Evolutionary conservation across 306 rosid genomes (phyloP).

Genomic region (Fagus sylvatica): DNA sequence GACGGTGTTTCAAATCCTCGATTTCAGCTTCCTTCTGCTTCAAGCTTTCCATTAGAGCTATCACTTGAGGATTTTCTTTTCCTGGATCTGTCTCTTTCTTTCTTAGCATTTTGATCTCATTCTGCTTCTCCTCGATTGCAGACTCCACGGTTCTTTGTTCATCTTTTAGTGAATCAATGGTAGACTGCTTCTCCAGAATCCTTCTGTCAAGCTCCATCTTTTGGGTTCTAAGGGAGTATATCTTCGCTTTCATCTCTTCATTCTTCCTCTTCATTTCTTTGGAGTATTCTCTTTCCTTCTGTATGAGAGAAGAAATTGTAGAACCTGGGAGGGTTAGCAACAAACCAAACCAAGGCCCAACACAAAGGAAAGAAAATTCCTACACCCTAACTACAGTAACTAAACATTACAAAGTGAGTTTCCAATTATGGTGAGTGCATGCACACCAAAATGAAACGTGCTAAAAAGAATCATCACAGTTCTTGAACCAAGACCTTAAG

Average conservation of each 20-base stretch:
- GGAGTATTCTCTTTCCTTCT: conserved; percentile 62
- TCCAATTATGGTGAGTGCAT: too few relatives aligned
- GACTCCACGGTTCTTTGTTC: conserved; percentile 65
- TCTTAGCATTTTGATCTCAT: conserved; percentile 52
- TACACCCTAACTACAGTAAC: too few relatives aligned
- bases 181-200: conserved; percentile 63
- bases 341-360: too few relatives aligned
- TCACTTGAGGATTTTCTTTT: conserved; percentile 29
- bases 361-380: too few relatives aligned
- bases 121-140: conserved; percentile 63
- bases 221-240: conserved; percentile 53
- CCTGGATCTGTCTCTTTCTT: conserved; percentile 19
- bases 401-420: too few relatives aligned
- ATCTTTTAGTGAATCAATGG: conserved; percentile 64
- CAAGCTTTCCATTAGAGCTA: conserved; percentile 43
- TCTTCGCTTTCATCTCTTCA: conserved; percentile 61
- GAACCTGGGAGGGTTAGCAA: too few relatives aligned
- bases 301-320: neutral
- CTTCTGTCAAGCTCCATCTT: conserved; percentile 79
- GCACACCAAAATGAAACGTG: too few relatives aligned
- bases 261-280: conserved; percentile 60
- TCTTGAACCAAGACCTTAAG: too few relatives aligned
- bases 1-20: conserved; percentile 52
- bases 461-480: too few relatives aligned
- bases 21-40: conserved; percentile 68